These are phyloP conservation scores for Sambucus nigra DNA, from an alignment of 129 eudicot genomes.

Conservation along the genomic window DNA sequence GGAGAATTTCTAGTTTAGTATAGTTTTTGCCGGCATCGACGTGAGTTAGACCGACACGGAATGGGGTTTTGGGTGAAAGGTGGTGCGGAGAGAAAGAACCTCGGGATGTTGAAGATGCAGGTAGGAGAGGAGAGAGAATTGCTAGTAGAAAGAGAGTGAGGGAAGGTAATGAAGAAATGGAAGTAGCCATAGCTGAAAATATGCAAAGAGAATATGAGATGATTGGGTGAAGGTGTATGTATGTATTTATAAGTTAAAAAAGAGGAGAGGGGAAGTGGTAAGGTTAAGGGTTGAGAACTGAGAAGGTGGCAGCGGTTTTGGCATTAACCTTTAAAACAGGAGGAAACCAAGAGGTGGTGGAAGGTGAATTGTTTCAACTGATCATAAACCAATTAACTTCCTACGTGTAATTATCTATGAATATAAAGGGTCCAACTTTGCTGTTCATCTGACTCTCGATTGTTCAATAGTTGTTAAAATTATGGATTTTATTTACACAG, in stretches of 20 bases:
- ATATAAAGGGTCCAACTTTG: too few species aligned
- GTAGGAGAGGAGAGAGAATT: neutral
- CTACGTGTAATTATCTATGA: too few species aligned
- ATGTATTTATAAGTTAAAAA: neutral
- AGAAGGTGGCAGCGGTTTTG: neutral
- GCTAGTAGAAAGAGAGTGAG: neutral
- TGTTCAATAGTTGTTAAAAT: too few species aligned
- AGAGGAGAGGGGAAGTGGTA: neutral
- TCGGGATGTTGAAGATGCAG: too few species aligned
- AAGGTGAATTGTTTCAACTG: neutral
- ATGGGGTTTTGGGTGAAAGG: neutral
- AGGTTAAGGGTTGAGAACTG: too few species aligned
- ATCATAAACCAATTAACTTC: too few species aligned
- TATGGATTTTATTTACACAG: too few species aligned
- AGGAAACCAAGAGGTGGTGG: neutral
- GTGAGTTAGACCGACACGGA: neutral
- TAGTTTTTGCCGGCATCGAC: conserved; percentile 9
- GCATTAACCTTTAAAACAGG: neutral
- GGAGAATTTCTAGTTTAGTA: conserved; percentile 14
- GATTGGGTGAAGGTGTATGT: neutral
- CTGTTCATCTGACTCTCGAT: too few species aligned
- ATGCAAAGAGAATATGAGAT: neutral
- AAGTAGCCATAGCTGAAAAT: conserved; percentile 6
- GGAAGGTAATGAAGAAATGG: conserved; percentile 1
- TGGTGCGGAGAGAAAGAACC: neutral